phyloP scores from a whole-genome alignment of 345 rosid species.

The Noccaea bulbosa region DNA sequence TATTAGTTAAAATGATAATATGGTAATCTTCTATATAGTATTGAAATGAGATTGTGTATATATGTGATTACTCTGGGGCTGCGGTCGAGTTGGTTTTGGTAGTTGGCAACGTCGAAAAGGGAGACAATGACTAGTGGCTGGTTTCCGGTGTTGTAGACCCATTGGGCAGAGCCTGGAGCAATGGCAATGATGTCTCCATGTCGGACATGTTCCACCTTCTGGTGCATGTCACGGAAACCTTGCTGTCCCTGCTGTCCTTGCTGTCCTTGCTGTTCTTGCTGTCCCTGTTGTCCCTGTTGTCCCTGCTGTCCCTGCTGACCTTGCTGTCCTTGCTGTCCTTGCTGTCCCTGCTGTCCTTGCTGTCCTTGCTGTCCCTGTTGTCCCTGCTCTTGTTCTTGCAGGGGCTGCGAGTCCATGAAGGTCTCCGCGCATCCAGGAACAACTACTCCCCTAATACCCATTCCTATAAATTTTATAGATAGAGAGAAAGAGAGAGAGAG shows the following conservation, averaged over 20 bases:
- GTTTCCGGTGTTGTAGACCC: conserved; percentile 57
- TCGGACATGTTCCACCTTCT: conserved; percentile 51
- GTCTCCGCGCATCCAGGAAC: conserved; percentile 74
- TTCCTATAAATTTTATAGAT: conserved; percentile 44
- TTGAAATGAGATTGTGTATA: background rate
- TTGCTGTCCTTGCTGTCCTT: conserved; percentile 30
- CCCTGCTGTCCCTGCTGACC: conserved; percentile 25
- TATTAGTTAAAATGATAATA: conserved; percentile 13
- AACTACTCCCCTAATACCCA: conserved; percentile 49
- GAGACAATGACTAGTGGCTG: conserved; percentile 45
- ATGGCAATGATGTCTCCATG: conserved; percentile 49
- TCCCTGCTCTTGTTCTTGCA: conserved; percentile 37
- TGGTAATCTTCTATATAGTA: background rate
- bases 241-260: conserved; percentile 33
- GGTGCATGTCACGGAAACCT: conserved; percentile 52
- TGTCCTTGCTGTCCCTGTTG: conserved; percentile 30
- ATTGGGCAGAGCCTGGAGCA: conserved; percentile 55
- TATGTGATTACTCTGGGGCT: conserved; percentile 57
- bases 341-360: background rate
- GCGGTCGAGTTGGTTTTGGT: conserved; percentile 69
- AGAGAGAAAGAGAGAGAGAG: background rate
- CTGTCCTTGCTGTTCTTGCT: conserved; percentile 22
- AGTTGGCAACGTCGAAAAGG: conserved; percentile 49
- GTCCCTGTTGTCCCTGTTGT: conserved; percentile 10
- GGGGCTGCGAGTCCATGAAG: conserved; percentile 52